phyloP scores from a whole-genome alignment of 129 eudicot genomes.

The Chrysanthemum makinoi region DNA sequence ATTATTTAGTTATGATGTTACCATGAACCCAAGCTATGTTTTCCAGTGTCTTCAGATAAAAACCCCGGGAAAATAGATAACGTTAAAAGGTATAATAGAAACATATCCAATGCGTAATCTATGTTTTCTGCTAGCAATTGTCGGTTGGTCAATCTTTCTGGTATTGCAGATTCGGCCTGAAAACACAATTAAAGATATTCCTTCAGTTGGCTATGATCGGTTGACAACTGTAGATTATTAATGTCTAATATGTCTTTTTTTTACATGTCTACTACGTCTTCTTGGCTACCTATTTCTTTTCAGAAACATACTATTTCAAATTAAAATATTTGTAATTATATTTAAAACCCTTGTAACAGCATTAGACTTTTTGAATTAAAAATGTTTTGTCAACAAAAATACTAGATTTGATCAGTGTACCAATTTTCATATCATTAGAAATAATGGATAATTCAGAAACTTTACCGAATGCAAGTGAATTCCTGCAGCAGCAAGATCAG shows the following conservation, averaged over 20 bases:
- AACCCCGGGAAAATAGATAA: conserved; percentile 48
- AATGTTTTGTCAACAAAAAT: neutral
- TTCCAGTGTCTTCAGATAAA: conserved; percentile 45
- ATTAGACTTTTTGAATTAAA: too few species aligned
- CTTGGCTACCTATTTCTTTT: too few species aligned
- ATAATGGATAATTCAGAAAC: conserved; percentile 3
- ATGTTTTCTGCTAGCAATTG: conserved; percentile 32
- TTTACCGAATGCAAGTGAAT: conserved; percentile 18
- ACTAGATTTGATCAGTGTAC: neutral
- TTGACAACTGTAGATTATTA: too few species aligned
- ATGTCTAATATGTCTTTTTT: too few species aligned
- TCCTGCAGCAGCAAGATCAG: conserved; percentile 48
- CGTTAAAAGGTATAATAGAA: conserved; percentile 34
- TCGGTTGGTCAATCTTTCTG: conserved; percentile 32
- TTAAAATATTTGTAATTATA: too few species aligned
- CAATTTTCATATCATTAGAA: neutral
- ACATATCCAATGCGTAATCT: conserved; percentile 41
- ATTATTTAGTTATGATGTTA: conserved; percentile 10
- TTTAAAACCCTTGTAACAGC: too few species aligned
- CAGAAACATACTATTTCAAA: too few species aligned
- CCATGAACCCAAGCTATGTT: conserved; percentile 45
- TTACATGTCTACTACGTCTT: too few species aligned
- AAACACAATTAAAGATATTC: neutral
- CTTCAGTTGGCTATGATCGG: too few species aligned
- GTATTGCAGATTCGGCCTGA: conserved; percentile 31